These are phyloP conservation scores for Aureobasidium sp. DNA, from an alignment of 2,329 filamentous ascomycete species.

Conservation along the genomic window DNA sequence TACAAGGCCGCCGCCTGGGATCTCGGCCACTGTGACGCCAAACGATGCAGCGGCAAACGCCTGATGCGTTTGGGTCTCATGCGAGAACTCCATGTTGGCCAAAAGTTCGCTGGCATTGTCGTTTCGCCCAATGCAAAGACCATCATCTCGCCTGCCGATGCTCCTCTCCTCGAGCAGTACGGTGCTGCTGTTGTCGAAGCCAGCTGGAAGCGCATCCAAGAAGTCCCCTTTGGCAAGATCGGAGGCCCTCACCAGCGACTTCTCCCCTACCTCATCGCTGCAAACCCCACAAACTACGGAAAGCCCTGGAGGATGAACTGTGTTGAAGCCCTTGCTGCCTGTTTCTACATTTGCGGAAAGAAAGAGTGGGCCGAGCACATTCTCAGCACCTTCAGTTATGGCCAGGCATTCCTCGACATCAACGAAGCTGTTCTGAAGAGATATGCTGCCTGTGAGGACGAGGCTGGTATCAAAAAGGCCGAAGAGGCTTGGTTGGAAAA, in stretches of 20 bases:
- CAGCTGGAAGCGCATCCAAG: conserved; percentile 86
- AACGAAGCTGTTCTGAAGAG: conserved; percentile 74
- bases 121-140: conserved; percentile 92
- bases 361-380: conserved; percentile 83
- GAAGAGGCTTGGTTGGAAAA: conserved; percentile 85
- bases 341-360: conserved; percentile 88
- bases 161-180: conserved; percentile 72
- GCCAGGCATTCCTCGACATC: conserved; percentile 81
- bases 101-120: conserved; percentile 86
- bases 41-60: conserved; percentile 90
- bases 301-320: conserved; percentile 94
- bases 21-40: conserved; percentile 93
- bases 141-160: conserved; percentile 76
- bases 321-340: conserved; percentile 86
- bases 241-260: conserved; percentile 89
- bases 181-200: conserved; percentile 96
- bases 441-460: conserved; percentile 77
- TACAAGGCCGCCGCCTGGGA: conserved; percentile 99
- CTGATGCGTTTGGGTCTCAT: conserved; percentile 89
- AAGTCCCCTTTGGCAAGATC: conserved; percentile 85
- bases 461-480: conserved; percentile 73
- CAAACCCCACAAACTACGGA: conserved; percentile 96
- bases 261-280: conserved; percentile 89
- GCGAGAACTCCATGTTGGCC: conserved; percentile 84
- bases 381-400: conserved; percentile 80